These are phyloP conservation scores for Hawksworthiomyces lignivorus DNA, from an alignment of 2,329 filamentous ascomycete genomes.

Conservation along the genomic window DNA sequence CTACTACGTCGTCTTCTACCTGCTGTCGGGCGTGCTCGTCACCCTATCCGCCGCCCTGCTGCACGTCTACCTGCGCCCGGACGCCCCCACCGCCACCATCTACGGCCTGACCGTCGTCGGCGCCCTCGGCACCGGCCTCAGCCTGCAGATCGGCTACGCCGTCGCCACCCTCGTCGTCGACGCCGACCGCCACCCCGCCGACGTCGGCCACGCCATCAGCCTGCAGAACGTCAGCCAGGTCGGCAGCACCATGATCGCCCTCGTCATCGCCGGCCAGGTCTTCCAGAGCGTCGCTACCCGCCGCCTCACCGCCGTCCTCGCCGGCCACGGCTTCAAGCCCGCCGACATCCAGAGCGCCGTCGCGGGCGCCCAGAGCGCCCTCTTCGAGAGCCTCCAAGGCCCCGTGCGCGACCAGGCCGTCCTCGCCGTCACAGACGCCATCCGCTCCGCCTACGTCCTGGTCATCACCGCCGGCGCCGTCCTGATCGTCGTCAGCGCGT, in stretches of 20 bases:
- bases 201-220: constrained; percentile 17
- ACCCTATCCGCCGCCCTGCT: constrained; percentile 14
- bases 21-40: constrained; percentile 14
- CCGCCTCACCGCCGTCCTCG: constrained; percentile 19
- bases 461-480: too few relatives aligned
- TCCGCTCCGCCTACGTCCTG: too few relatives aligned
- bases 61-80: constrained; percentile 15
- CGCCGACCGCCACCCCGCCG: too few relatives aligned
- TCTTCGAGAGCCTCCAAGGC: too few relatives aligned
- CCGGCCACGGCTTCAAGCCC: constrained; percentile 8
- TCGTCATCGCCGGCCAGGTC: constrained; percentile 21
- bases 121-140: constrained; percentile 17
- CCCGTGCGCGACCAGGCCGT: too few relatives aligned
- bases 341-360: too few relatives aligned
- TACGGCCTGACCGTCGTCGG: constrained; percentile 17
- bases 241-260: constrained; percentile 18
- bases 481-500: too few relatives aligned
- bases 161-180: constrained; percentile 19
- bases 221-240: constrained; percentile 24
- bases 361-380: too few relatives aligned
- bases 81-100: constrained; percentile 11
- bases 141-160: constrained; percentile 22
- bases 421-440: too few relatives aligned
- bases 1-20: constrained; percentile 18
- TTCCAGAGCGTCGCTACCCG: constrained; percentile 24